These are phyloP conservation scores for Hortiboletus campestris DNA, from an alignment of 768 basidiomycete species.

Conservation along the genomic window DNA sequence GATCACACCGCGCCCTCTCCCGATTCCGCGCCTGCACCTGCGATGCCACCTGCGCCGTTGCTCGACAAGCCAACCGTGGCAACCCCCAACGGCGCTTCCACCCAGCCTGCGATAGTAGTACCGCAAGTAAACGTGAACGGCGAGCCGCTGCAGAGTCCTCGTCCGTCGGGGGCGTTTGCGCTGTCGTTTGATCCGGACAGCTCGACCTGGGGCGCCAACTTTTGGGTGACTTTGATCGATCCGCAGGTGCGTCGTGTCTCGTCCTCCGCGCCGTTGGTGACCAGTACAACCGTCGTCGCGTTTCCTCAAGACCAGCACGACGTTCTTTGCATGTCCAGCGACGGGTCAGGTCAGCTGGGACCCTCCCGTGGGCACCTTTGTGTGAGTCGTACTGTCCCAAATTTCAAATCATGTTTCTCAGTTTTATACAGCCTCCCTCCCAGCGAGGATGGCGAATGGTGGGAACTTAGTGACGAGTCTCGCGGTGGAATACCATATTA, in stretches of 20 bases:
- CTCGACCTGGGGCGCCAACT: constrained; percentile 80
- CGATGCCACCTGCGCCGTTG: constrained; percentile 4
- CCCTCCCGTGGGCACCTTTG: constrained; percentile 83
- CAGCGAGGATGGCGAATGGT: constrained; percentile 87
- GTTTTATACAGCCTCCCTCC: constrained; percentile 65
- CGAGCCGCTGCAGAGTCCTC: constrained; percentile 31
- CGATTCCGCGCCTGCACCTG: neutral
- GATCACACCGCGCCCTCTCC: constrained; percentile 20
- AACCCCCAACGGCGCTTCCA: constrained; percentile 10
- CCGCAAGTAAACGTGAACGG: constrained; percentile 37
- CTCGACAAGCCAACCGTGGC: constrained; percentile 8
- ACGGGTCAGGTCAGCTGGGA: constrained; percentile 94
- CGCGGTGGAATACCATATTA: constrained; percentile 87
- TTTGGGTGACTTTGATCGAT: constrained; percentile 93
- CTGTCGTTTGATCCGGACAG: constrained; percentile 33
- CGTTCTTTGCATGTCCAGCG: constrained; percentile 91
- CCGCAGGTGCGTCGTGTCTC: constrained; percentile 62
- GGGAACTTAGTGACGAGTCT: constrained; percentile 87
- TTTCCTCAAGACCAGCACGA: constrained; percentile 47
- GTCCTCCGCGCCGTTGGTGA: constrained; percentile 6
- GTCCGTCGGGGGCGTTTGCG: constrained; percentile 28
- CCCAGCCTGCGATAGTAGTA: constrained; percentile 21
- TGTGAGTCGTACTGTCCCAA: constrained; percentile 49
- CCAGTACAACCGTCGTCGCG: constrained; percentile 3
- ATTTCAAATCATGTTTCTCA: constrained; percentile 19